phyloP scores from a whole-genome alignment of 164 flowering plant genomes.

The Umbilicus rupestris region DNA sequence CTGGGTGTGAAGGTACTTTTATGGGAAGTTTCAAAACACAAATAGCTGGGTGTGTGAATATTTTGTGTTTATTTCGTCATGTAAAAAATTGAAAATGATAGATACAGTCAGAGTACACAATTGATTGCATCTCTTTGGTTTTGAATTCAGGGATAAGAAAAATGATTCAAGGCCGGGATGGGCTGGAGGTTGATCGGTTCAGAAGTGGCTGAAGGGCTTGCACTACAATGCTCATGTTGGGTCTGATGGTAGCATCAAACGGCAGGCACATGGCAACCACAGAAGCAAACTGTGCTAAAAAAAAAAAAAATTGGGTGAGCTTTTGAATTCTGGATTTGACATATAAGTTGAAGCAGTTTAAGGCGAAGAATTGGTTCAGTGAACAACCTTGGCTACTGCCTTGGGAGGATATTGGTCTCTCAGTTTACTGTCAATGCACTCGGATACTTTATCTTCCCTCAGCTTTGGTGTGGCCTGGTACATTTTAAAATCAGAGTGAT shows the following conservation, averaged over 20 bases:
- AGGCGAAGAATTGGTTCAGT: neutral
- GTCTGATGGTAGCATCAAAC: conserved; percentile 1
- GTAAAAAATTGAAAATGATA: neutral
- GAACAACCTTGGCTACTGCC: neutral
- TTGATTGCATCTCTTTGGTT: neutral
- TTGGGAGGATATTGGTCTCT: conserved; percentile 1
- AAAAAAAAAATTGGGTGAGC: neutral
- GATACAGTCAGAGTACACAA: neutral
- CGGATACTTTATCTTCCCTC: conserved; percentile 5
- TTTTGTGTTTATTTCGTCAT: neutral
- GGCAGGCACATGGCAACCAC: conserved; percentile 3
- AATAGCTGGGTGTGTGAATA: neutral
- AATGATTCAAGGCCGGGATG: neutral
- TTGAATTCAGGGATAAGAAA: neutral
- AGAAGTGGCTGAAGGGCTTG: conserved; percentile 7
- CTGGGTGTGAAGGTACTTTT: no score
- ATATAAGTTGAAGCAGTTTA: neutral
- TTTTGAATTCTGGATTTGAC: neutral
- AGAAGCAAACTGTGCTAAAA: neutral
- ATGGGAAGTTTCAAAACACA: neutral
- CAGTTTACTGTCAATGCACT: conserved; percentile 1
- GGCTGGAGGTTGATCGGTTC: neutral
- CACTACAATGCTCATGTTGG: conserved; percentile 6
- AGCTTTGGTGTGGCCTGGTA: conserved; percentile 5
- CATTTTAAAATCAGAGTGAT: neutral